Evolutionary conservation across 1,284 basidiomycete genomes (phyloP), one percentile per base, ranked within the genome.

Genomic region (Ceratobasidium sp.): DNA sequence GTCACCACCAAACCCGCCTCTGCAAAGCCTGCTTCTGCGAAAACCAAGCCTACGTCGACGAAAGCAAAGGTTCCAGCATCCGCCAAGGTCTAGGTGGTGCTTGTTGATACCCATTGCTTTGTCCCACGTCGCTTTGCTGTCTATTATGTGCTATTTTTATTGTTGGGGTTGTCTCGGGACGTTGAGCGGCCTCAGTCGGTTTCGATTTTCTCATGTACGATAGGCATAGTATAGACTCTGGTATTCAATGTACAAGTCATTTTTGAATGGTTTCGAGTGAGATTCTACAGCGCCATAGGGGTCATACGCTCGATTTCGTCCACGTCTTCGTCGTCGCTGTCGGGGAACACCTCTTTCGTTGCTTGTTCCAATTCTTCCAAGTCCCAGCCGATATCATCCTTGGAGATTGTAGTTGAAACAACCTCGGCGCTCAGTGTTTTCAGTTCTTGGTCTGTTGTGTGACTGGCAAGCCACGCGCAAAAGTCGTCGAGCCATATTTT

Each of bases 401-500:
- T 95, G 33, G 87, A 81, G 52, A 94, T 83, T 70, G 79, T 79
- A 44, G 88, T 78, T 7, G 81, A 78, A 27, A 82, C 81, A 18
- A 94, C 82, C 59, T 83, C 82, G n/a, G 82, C 81, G 2, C 87
- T 89, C 54, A 95, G 82, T 23, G 80, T 80, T 35, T 81, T 79
- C 38, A 95, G 83, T 35, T 84, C 81, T 27, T 88, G 86, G 76
- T 94, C 92, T 78, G 93, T 94, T 38, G 80, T 52, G 75, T 79
- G 54, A 54, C 50, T 55, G 52, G 78, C 62, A 52, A 88, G 86
- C 93, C 93, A 94, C 20, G 90, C 87, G 81, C 91, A 93, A 81
- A 93, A 91, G 82, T 94, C 94, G 80, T 94, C 91, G 55, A 94
- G 80, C 93, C 93, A 95, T 59, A 94, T 88, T 82, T 93, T 94